A percentile compares a stretch with the other conserved stretches of the same genome.
These are phyloP conservation scores for Boechera stricta DNA, from an alignment of 345 rosid species.

Conservation along the genomic window DNA sequence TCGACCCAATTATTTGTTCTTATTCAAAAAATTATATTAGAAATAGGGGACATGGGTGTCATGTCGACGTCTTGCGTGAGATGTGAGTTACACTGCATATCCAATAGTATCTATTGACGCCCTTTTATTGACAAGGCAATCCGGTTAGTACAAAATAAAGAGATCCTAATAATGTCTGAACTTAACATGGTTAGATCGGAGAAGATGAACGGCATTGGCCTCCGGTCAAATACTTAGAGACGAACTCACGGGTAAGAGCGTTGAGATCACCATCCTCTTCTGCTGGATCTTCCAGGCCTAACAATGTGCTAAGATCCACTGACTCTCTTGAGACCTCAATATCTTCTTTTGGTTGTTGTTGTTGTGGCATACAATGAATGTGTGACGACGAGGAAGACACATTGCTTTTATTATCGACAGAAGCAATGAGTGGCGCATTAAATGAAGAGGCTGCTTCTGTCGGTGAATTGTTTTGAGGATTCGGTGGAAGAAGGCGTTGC, in stretches of 20 bases:
- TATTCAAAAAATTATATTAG: background rate
- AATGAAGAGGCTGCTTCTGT: constrained; percentile 38
- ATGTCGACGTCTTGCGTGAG: constrained; percentile 22
- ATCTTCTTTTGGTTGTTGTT: constrained; percentile 20
- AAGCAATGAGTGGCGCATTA: constrained; percentile 39
- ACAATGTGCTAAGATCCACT: constrained; percentile 13
- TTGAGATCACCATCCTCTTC: constrained; percentile 50
- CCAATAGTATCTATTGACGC: background rate
- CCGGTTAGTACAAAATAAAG: constrained; percentile 25
- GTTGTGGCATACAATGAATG: constrained; percentile 2
- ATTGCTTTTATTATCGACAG: constrained; percentile 17
- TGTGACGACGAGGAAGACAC: constrained; percentile 48
- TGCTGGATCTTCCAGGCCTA: constrained; percentile 40
- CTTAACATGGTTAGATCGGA: constrained; percentile 30
- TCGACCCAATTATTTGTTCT: background rate
- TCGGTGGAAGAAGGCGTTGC: constrained; percentile 44
- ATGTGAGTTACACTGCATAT: constrained; percentile 8
- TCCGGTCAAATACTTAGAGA: constrained; percentile 54
- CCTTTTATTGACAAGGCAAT: background rate
- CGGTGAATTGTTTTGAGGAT: constrained; percentile 33
- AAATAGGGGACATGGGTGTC: background rate
- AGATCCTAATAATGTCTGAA: background rate
- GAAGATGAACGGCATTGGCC: constrained; percentile 46
- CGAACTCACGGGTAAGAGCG: constrained; percentile 55
- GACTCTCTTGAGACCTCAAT: constrained; percentile 21